Base-by-base conservation (phyloP, 768 basidiomycete species). In the Panellus pusillus region DNA sequence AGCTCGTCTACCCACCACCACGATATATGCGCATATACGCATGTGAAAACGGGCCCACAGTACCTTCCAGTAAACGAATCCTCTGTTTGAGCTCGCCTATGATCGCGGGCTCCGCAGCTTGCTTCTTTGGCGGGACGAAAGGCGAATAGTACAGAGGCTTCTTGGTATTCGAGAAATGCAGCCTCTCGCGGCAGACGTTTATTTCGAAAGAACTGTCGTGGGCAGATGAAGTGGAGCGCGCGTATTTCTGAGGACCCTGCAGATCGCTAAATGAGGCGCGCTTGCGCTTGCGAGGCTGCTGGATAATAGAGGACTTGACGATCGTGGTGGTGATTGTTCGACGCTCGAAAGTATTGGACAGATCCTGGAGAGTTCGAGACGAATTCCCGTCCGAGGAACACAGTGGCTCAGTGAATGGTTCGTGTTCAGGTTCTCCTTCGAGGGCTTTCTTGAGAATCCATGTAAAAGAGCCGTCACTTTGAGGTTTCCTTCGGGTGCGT, bases 171-270 rank as follows among this genome's bases (percentile, higher is more conserved):
- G 53, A 54, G n/a, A 50, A 61, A 17, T 57, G 61, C 31, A 79
- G 66, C 18, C 56, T 68, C 47, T 78, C 72, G 40, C 65, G 67
- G 41, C 66, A 69, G 42, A 76, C 62, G 46, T 65, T 73, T 47
- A 79, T 61, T 37, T 78, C 75, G 54, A 78, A 79, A 35, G 77
- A 78, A 50, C 69, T 74, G 27, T 77, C 72, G 56, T 78, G 73
- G 32, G 70, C 65, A 18, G 72, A 73, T 12, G 67, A 66, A 42
- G 66, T 42, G 15, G 82, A 83, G 52, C 70, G 73, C 28, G 71
- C 72, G 53, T 76, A 72, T 57, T 75, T 76, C 12, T 74, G 57
- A 13, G 77, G 70, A 5, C 75, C 77, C 9, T 60, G 59, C 17
- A 81, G 65, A 55, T 79, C 78, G 50, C 71, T 76, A 62, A 76